Base-by-base conservation (phyloP, 352 stramenopile genomes). In the Globisporangium middletonii region DNA sequence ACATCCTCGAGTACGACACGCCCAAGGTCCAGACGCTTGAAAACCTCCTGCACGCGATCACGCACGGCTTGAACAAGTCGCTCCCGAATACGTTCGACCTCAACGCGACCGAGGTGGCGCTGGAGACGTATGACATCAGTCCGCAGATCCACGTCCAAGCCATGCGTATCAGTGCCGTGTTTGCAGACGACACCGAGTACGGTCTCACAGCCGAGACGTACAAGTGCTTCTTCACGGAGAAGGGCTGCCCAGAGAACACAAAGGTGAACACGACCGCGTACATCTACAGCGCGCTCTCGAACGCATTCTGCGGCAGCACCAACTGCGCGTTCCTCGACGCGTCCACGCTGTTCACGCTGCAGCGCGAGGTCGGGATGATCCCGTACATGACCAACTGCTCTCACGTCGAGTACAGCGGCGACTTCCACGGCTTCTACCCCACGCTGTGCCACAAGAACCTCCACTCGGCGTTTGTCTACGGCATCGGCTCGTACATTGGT, bases 371-470 rank as follows among this genome's bases (percentile, higher is more conserved):
- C 35, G 69, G 59, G 4, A 54, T 77, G 23, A 65, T 73, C 33
- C 66, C 69, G 2, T 56, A 64, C 11, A 63, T 69, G 48, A 43
- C 50, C 33, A 68, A 72, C 37, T 77, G 69, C 62, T 30, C 46
- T 1, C 42, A 66, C n/a, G 48, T 84, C 18, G 55, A 43, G 16
- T 84, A 84, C 67, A 65, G 64, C 56, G 59, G 57, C 53, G 72
- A 79, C 57, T 78, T 76, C 47, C 63, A 60, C 1, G 65, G 63
- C 5, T 84, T 69, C 51, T 79, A 63, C 52, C 72, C 70, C 1
- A 63, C 38, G 11, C 26, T 72, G 16, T 82, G 75, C 41, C 46
- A 48, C 0, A 60, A 64, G 13, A 19, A 69, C 2, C 30, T 44
- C 0, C 69, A 81, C 54, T 50, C 64, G 23, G 64, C 62, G 8